Base-by-base conservation (phyloP, 345 rosid genomes). In the Erodium maritimum region DNA sequence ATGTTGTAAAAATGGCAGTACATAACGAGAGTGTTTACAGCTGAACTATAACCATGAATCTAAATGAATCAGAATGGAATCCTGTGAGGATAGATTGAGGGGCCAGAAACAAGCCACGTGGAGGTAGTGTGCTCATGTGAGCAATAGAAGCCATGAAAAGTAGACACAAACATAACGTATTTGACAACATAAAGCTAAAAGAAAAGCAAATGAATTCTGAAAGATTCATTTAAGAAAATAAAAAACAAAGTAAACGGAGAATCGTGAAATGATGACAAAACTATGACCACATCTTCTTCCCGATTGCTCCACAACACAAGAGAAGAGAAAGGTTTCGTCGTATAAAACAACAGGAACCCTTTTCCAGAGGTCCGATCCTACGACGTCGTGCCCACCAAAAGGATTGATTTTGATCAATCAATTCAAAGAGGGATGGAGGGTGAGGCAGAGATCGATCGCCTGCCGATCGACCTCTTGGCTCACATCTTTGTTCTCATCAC, bases 391-490 rank as follows among this genome's bases (percentile, higher is more conserved):
- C 21, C 20, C 23, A 50, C 5, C 22, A 34, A 60, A 66, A 19
- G 34, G 19, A 17, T 0, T 17, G 9, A 34, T 50, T 58, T 56
- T 57, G 50, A 29, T 29, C 37, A 29, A n/a, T 29, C 37, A 65
- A 3, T 17, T 55, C 9, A 23, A 54, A 57, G 33, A 46, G 24
- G 34, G 62, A 70, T 74, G 84, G 77, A 64, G 67, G 80, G 62
- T 67, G 87, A 78, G 69, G 79, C 79, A 13, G 84, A 73, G 66
- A 88, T 93, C 56, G 96, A 93, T 73, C 76, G 82, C 11, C 69
- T 93, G 61, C 99, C 91, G 0, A 70, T 70, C 19, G 90, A 93
- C 76, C 65, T 93, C 19, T 63, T 93, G 64, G 90, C 94, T 64
- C 76, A 88, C 55, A 83, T 89, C 18, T 81, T 93, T 46, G 59